Evolutionary conservation across 75 land plant genomes (phyloP).

Genomic region (Azolla pinnata): DNA sequence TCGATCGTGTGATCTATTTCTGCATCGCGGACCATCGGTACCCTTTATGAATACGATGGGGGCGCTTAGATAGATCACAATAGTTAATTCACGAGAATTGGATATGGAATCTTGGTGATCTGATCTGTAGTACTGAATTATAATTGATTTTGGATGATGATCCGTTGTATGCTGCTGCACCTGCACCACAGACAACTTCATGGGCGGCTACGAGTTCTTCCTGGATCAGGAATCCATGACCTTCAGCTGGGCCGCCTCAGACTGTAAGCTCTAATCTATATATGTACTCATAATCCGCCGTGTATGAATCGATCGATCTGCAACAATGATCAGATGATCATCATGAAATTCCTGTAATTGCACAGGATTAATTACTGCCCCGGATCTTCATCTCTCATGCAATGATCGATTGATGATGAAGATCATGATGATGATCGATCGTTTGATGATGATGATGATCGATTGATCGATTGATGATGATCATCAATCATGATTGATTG

Average conservation of each 20-base stretch:
- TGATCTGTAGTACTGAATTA: neutral
- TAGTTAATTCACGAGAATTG: neutral
- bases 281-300: too few species aligned
- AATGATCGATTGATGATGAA: too few species aligned
- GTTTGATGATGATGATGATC: too few species aligned
- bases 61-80: neutral
- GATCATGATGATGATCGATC: too few species aligned
- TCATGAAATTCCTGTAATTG: too few species aligned
- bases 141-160: too few species aligned
- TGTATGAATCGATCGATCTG: too few species aligned
- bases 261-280: neutral
- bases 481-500: too few species aligned
- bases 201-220: constrained; percentile 3
- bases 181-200: constrained; percentile 1
- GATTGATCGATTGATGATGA: too few species aligned
- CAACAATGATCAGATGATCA: too few species aligned
- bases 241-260: neutral
- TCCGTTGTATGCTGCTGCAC: neutral
- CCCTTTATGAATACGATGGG: neutral
- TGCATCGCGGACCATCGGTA: neutral
- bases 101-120: neutral
- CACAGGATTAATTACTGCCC: too few species aligned
- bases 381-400: too few species aligned
- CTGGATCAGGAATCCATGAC: neutral
- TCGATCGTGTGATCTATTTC: neutral